phyloP scores from a whole-genome alignment of 345 rosid genomes.

The Salix suchowensis region DNA sequence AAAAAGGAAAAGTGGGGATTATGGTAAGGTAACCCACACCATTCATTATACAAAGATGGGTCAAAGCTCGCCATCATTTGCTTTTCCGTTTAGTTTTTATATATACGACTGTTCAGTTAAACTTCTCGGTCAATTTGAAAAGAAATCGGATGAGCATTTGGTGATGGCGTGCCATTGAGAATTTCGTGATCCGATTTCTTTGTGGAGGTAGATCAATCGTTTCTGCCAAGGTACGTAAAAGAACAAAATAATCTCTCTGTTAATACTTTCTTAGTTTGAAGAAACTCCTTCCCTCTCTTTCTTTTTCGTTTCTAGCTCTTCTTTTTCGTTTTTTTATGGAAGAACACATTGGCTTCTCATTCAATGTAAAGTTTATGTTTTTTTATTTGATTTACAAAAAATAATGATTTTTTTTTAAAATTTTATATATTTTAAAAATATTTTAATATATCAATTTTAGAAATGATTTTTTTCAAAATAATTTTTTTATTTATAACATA shows the following conservation, averaged over 20 bases:
- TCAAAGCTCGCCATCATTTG: not conserved
- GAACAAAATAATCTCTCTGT: not conserved
- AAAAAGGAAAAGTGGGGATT: conserved; percentile 10
- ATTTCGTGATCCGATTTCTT: not conserved
- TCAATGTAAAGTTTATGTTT: too few species aligned
- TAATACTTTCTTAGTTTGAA: too few species aligned
- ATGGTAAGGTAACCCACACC: not conserved
- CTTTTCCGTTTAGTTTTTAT: not conserved
- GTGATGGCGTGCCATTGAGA: not conserved
- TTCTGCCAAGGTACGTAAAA: not conserved
- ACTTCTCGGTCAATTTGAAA: conserved; percentile 13
- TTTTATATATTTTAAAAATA: too few species aligned
- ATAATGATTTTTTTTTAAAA: too few species aligned
- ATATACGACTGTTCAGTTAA: not conserved
- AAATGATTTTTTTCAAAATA: too few species aligned
- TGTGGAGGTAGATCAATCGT: not conserved
- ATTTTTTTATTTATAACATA: too few species aligned
- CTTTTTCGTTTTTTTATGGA: too few species aligned
- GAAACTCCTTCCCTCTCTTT: too few species aligned
- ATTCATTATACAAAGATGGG: not conserved
- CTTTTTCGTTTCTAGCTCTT: too few species aligned
- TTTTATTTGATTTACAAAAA: too few species aligned
- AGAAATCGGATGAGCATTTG: not conserved
- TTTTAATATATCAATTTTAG: too few species aligned
- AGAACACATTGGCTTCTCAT: too few species aligned